Evolutionary conservation across 192 early-diverging fungal genomes (phyloP).

Genomic region (Podila horticola): DNA sequence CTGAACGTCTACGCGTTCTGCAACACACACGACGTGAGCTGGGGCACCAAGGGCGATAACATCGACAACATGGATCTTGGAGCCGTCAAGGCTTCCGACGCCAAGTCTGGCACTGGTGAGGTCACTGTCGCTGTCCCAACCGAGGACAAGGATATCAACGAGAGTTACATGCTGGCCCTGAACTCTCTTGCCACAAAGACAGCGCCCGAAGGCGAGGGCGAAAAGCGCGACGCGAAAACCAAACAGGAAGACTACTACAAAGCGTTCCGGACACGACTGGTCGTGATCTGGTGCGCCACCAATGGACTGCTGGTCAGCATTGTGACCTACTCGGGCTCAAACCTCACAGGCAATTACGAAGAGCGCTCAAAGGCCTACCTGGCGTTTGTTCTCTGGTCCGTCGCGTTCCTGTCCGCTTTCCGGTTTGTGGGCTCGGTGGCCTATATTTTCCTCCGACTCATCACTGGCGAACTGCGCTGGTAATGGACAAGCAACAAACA

Average conservation of each 20-base stretch:
- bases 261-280: constrained; percentile 80
- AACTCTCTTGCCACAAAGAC: constrained; percentile 59
- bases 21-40: constrained; percentile 69
- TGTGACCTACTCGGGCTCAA: constrained; percentile 64
- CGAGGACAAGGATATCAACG: constrained; percentile 85
- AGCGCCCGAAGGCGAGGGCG: constrained; percentile 46
- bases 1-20: constrained; percentile 82
- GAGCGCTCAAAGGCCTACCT: constrained; percentile 58
- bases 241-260: constrained; percentile 88
- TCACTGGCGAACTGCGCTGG: constrained; percentile 63
- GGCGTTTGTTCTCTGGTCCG: constrained; percentile 83
- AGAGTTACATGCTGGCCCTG: constrained; percentile 80
- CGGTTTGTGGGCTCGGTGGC: constrained; percentile 74
- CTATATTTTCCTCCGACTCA: constrained; percentile 73
- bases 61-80: constrained; percentile 76
- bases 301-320: constrained; percentile 75
- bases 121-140: constrained; percentile 82
- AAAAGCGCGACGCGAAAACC: constrained; percentile 73
- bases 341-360: constrained; percentile 36
- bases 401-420: constrained; percentile 70
- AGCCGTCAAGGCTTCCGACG: constrained; percentile 72
- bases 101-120: constrained; percentile 75
- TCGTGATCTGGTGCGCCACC: constrained; percentile 83
- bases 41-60: constrained; percentile 97
- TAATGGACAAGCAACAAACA: neutral